phyloP scores from a whole-genome alignment of 441 rosid genomes.

The Jatropha podagrica region DNA sequence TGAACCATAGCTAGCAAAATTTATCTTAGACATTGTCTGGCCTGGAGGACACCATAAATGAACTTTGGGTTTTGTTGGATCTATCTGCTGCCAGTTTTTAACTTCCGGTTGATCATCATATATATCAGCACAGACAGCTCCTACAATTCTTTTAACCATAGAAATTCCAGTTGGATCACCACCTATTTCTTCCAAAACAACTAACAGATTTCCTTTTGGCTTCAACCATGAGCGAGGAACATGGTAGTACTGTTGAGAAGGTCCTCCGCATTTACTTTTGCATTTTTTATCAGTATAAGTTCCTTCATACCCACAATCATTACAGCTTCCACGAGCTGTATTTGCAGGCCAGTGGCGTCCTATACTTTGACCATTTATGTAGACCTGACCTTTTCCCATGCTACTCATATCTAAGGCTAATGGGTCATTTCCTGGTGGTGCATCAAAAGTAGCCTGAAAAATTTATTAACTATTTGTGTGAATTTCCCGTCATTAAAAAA shows the following conservation, averaged over 20 bases:
- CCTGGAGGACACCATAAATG: conserved; percentile 75
- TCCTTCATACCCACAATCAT: conserved; percentile 68
- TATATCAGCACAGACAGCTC: conserved; percentile 71
- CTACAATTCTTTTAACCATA: conserved; percentile 63
- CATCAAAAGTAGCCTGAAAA: conserved; percentile 67
- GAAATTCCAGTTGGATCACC: conserved; percentile 82
- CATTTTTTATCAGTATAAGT: conserved; percentile 65
- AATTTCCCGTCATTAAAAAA: background rate
- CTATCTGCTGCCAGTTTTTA: conserved; percentile 42
- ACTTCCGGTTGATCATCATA: conserved; percentile 78
- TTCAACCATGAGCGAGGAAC: conserved; percentile 89
- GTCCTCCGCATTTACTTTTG: conserved; percentile 70
- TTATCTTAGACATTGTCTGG: conserved; percentile 63
- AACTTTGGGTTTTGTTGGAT: conserved; percentile 64
- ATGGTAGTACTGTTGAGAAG: conserved; percentile 95
- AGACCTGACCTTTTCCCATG: conserved; percentile 96
- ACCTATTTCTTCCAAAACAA: conserved; percentile 94
- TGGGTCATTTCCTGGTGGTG: conserved; percentile 76
- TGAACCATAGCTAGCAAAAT: conserved; percentile 93
- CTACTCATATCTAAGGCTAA: conserved; percentile 83
- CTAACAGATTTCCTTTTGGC: conserved; percentile 74
- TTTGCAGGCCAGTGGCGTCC: conserved; percentile 98
- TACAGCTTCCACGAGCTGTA: conserved; percentile 72
- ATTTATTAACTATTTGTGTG: background rate
- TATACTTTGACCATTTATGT: conserved; percentile 85